Evolutionary conservation across 2,329 filamentous ascomycete species (phyloP).

Genomic region (Xylariales sp.): DNA sequence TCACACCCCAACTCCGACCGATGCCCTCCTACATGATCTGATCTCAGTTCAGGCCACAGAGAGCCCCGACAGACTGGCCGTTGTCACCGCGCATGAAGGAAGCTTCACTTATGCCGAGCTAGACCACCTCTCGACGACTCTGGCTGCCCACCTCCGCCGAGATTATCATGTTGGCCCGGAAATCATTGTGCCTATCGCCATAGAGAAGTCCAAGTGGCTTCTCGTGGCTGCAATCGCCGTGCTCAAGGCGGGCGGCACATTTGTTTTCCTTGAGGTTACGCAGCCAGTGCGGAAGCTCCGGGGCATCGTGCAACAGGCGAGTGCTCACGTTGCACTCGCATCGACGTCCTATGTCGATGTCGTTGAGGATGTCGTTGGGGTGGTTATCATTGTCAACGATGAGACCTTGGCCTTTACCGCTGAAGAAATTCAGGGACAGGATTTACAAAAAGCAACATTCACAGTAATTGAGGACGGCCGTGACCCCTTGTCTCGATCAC

Average conservation of each 20-base stretch:
- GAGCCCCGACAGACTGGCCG: neutral
- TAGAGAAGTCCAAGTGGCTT: neutral
- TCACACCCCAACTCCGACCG: neutral
- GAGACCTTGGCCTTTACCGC: neutral
- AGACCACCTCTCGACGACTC: neutral
- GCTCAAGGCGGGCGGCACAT: neutral
- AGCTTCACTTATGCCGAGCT: neutral
- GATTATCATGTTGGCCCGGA: neutral
- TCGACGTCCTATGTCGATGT: neutral
- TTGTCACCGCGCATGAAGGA: neutral
- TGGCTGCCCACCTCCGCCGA: neutral
- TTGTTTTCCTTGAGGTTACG: neutral
- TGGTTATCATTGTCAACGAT: neutral
- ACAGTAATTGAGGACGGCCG: no score
- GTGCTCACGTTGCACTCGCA: neutral
- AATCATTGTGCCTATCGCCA: neutral
- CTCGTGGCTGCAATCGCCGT: neutral
- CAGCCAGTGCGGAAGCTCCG: neutral
- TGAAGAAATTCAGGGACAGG: no score
- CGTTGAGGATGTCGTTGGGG: neutral
- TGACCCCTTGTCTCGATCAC: neutral
- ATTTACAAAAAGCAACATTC: no score
- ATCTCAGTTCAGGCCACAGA: neutral
- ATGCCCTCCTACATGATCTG: neutral
- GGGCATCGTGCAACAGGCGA: neutral